A percentile compares a stretch with the other conserved stretches of the same genome.
phyloP scores from a whole-genome alignment of 2,329 filamentous ascomycete genomes.

The Cladophialophora psammophila region DNA sequence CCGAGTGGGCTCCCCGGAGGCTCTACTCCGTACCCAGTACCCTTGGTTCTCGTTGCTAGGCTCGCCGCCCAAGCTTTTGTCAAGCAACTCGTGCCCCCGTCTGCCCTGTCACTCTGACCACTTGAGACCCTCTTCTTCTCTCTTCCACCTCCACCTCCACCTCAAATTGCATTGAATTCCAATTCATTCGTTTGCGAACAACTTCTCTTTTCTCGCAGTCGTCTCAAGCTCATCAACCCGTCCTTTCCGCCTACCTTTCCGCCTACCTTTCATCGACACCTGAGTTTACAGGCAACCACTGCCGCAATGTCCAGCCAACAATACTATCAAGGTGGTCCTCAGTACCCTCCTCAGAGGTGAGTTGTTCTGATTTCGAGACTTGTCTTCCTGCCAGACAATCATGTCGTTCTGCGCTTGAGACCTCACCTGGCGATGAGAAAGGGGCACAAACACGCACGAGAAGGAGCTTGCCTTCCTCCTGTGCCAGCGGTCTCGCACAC shows the following conservation, averaged over 20 bases:
- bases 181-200: constrained; percentile 3
- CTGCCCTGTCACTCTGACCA: neutral
- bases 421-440: neutral
- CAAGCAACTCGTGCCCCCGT: constrained; percentile 1
- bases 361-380: constrained; percentile 7
- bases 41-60: neutral
- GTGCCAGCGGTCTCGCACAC: neutral
- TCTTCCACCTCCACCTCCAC: neutral
- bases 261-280: neutral
- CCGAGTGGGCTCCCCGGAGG: neutral
- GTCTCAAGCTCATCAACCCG: neutral
- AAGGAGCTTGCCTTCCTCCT: neutral
- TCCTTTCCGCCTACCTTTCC: neutral
- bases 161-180: constrained; percentile 1
- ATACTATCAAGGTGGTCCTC: constrained; percentile 39
- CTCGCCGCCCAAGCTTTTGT: neutral
- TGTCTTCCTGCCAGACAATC: neutral
- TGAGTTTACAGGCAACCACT: neutral
- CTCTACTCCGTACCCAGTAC: neutral
- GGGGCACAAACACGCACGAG: neutral
- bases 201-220: neutral
- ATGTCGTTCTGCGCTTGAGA: neutral
- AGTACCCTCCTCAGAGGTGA: constrained; percentile 40
- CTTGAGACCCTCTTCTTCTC: neutral
- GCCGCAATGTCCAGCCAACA: constrained; percentile 38